Base-by-base conservation (phyloP, 805 yeast species). In the Millerago galiae region DNA sequence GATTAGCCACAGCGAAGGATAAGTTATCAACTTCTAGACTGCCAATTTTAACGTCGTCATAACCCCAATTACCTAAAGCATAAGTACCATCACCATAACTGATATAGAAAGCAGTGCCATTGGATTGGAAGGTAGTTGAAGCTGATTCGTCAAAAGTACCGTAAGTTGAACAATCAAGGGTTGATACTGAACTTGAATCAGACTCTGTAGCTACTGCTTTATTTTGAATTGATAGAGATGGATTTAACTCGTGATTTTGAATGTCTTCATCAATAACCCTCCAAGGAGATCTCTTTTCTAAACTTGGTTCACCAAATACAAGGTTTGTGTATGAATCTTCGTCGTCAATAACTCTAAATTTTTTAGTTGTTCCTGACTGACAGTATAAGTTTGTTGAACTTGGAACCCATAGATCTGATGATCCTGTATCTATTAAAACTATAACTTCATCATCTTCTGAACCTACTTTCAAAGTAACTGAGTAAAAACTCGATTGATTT, bases 1-100 rank as follows among this genome's bases (percentile, higher is more conserved):
- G 59, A 55, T 77, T 77, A 3, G 85, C 95, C 18, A 88, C 77
- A 2, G 95, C 96, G 59, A 89, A 73, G 5, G 87, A 76, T 26
- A 83, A 63, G 43, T 68, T 64, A 0, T 66, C 54, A 12, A 87
- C 69, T 4, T 73, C 66, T 8, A 70, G 60, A 38, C 75, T 78
- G 36, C 79, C 77, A 43, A 88, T 62, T 2, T 52, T 46, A 5
- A 89, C 68, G 32, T 66, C 63, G 54, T 89, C 96, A 35, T 68
- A 62, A 48, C 68, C 70, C 50, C 65, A 65, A 2, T 59, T 49
- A 3, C 68, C 66, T 30, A 58, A 54, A 1, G 68, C 65, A 37
- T 51, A 54, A 12, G 63, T 60, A 9, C 59, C 56, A 24, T 79
- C 84, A 40, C 77, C 78, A 54, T 80, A 79, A 35, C 62, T 43